A percentile compares a stretch with the other conserved stretches of the same genome.
These are phyloP conservation scores for Picea sitchensis DNA, from an alignment of 75 land plant species.

Conservation along the genomic window DNA sequence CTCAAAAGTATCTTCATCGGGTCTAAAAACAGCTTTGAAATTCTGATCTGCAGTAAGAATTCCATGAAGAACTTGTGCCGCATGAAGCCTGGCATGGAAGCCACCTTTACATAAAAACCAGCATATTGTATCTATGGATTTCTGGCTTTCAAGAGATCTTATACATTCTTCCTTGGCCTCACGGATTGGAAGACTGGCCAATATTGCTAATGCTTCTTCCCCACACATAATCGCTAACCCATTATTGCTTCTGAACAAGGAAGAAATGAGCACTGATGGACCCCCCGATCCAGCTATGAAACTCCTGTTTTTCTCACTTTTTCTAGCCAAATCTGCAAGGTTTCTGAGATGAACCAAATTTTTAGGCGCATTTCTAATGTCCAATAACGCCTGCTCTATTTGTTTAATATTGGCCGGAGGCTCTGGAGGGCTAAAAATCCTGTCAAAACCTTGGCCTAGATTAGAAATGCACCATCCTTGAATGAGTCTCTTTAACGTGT, in stretches of 20 bases:
- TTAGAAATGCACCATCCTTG: constrained; percentile 48
- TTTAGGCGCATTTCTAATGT: background rate
- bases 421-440: constrained; percentile 26
- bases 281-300: constrained; percentile 20
- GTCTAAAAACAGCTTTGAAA: constrained; percentile 6
- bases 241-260: background rate
- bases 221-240: background rate
- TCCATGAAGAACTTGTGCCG: constrained; percentile 5
- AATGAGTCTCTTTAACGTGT: constrained; percentile 48
- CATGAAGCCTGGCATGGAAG: constrained; percentile 6
- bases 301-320: constrained; percentile 51
- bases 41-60: constrained; percentile 5
- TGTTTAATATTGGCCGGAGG: constrained; percentile 14
- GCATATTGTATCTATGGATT: background rate
- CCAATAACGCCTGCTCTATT: background rate
- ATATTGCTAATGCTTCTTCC: constrained; percentile 1
- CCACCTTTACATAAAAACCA: constrained; percentile 8
- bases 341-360: background rate
- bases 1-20: background rate
- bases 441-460: constrained; percentile 20
- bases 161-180: constrained; percentile 1
- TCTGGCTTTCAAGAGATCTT: background rate
- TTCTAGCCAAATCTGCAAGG: constrained; percentile 33
- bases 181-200: background rate
- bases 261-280: background rate